These are phyloP conservation scores for Gossypium rotundifolium DNA, from an alignment of 345 rosid genomes.

Conservation along the genomic window DNA sequence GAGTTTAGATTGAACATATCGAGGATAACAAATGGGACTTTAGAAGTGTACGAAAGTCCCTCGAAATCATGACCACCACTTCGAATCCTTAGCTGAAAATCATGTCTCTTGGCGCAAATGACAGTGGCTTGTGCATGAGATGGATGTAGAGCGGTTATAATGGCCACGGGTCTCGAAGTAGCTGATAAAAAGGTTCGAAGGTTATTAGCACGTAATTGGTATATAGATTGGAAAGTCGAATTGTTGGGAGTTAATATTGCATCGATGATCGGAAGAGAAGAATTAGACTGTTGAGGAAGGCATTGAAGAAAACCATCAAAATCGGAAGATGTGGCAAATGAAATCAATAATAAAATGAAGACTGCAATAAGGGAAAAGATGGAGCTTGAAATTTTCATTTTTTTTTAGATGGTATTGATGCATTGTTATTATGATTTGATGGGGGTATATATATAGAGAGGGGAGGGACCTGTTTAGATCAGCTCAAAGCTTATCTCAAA, in stretches of 20 bases:
- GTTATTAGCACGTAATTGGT: constrained; percentile 41
- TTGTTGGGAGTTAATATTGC: constrained; percentile 28
- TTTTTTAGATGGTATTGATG: background rate
- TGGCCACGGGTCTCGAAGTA: constrained; percentile 50
- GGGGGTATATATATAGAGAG: background rate
- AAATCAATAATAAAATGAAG: background rate
- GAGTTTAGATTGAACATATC: constrained; percentile 51
- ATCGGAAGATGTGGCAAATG: constrained; percentile 9
- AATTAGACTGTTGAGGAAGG: constrained; percentile 26
- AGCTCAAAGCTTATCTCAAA: background rate
- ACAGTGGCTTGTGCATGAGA: constrained; percentile 63
- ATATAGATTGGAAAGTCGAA: constrained; percentile 38
- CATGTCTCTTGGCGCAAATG: constrained; percentile 32
- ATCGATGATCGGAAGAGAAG: constrained; percentile 9
- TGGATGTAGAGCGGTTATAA: constrained; percentile 43
- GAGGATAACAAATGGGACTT: constrained; percentile 47
- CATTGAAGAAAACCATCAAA: constrained; percentile 31
- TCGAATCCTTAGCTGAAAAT: constrained; percentile 43
- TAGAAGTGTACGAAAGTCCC: constrained; percentile 24
- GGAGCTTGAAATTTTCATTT: background rate
- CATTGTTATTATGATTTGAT: background rate
- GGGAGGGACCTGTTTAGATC: background rate
- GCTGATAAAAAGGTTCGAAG: constrained; percentile 45
- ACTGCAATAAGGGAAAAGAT: background rate
- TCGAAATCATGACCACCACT: constrained; percentile 86